Conservation (phyloP, 208 protist species). For the Leishmania guyanensis region DNA sequence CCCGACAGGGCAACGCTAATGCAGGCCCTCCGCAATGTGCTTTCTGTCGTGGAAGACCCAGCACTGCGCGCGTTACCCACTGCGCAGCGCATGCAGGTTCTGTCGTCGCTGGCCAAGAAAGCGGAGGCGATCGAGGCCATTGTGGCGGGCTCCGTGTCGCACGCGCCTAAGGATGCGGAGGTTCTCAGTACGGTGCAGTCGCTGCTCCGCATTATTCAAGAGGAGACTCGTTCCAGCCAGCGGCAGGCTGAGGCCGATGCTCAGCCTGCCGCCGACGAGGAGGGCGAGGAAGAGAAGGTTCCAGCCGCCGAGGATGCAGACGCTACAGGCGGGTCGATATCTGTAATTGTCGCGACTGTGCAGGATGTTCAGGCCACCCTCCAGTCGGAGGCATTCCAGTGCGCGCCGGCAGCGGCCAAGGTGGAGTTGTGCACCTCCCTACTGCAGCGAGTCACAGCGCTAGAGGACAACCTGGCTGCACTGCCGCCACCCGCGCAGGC, state of each 20-base stretch:
- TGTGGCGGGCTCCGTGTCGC: conserved; percentile 2
- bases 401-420: conserved; percentile 15
- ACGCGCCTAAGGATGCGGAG: conserved; percentile 6
- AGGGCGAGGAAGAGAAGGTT: neutral
- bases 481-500: conserved; percentile 14
- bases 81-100: conserved; percentile 15
- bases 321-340: neutral
- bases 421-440: conserved; percentile 18
- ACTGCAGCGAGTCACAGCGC: conserved; percentile 6
- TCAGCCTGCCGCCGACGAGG: neutral
- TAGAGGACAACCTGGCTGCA: conserved; percentile 13
- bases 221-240: conserved; percentile 2
- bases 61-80: conserved; percentile 17
- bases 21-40: conserved; percentile 19
- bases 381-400: conserved; percentile 22
- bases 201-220: conserved; percentile 9
- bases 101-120: conserved; percentile 8
- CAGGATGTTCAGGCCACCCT: conserved; percentile 21
- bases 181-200: conserved; percentile 19
- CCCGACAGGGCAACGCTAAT: conserved; percentile 14
- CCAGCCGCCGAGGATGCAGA: conserved; percentile 1
- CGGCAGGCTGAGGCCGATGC: neutral
- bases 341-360: conserved; percentile 18
- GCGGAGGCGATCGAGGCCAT: conserved; percentile 15
- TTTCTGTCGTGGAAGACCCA: conserved; percentile 17